Percentiles rank a stretch among this genome's conserved stretches.
These are phyloP conservation scores for Stereum hirsutum DNA, from an alignment of 1,284 basidiomycete genomes.

Conservation along the genomic window DNA sequence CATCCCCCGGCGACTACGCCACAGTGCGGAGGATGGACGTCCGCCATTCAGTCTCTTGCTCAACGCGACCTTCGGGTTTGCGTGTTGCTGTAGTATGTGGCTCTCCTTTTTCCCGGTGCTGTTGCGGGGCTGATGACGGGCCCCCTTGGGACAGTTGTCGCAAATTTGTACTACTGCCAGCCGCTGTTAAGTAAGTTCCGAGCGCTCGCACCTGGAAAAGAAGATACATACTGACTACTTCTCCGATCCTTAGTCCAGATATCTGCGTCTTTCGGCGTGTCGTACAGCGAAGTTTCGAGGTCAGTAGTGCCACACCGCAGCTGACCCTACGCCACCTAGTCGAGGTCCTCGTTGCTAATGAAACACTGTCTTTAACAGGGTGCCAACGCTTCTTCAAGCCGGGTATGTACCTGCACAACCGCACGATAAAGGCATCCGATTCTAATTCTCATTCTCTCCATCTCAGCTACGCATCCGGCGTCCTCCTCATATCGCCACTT, in stretches of 20 bases:
- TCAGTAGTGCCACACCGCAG: conserved; percentile 15
- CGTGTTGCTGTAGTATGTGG: conserved; percentile 48
- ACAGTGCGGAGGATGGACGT: conserved; percentile 45
- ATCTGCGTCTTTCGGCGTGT: conserved; percentile 43
- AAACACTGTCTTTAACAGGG: conserved; percentile 13
- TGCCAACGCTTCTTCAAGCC: conserved; percentile 42
- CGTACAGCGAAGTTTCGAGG: conserved; percentile 51
- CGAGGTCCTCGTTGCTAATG: background rate
- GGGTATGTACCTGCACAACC: conserved; percentile 19
- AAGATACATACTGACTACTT: conserved; percentile 2
- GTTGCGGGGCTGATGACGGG: background rate
- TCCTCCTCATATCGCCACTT: conserved; percentile 40
- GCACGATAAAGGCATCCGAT: background rate
- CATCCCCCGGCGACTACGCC: conserved; percentile 52
- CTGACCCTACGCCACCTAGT: background rate
- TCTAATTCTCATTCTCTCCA: background rate
- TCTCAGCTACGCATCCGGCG: conserved; percentile 34
- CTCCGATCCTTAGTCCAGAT: conserved; percentile 39
- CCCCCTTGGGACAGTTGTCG: conserved; percentile 28
- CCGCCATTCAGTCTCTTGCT: conserved; percentile 52
- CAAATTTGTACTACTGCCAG: conserved; percentile 69
- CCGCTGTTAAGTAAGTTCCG: conserved; percentile 49
- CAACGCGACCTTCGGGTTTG: conserved; percentile 58
- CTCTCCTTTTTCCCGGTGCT: background rate
- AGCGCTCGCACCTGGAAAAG: background rate